A percentile compares a stretch with the other conserved stretches of the same genome.
phyloP scores from a whole-genome alignment of 2,329 filamentous ascomycete species.

The Claviceps maximensis region DNA sequence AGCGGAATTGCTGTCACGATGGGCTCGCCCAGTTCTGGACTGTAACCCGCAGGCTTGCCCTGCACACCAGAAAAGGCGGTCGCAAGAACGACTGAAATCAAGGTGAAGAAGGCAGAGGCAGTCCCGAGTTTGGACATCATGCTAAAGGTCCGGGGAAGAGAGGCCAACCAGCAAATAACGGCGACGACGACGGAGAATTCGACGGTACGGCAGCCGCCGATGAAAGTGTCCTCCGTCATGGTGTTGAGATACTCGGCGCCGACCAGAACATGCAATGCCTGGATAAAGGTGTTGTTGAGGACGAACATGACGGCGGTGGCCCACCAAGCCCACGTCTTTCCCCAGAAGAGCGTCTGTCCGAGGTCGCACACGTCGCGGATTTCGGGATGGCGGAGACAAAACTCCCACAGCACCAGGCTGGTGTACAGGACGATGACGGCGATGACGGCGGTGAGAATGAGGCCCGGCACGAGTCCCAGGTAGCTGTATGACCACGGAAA shows the following conservation, averaged over 20 bases:
- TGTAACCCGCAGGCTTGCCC: constrained; percentile 56
- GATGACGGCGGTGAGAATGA: constrained; percentile 71
- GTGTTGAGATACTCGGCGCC: constrained; percentile 85
- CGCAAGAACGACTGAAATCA: constrained; percentile 74
- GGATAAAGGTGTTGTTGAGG: constrained; percentile 87
- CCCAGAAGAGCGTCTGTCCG: constrained; percentile 90
- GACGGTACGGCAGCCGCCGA: constrained; percentile 59
- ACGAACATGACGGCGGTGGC: constrained; percentile 74
- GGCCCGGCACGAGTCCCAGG: constrained; percentile 68
- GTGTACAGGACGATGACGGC: constrained; percentile 76
- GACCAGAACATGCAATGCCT: constrained; percentile 68
- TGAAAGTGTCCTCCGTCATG: constrained; percentile 56
- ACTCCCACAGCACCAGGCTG: constrained; percentile 52
- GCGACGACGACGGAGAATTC: constrained; percentile 64
- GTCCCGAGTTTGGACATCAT: constrained; percentile 69
- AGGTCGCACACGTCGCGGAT: constrained; percentile 89
- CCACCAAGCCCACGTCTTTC: constrained; percentile 59
- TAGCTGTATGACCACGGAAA: constrained; percentile 89
- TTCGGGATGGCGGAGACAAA: constrained; percentile 81
- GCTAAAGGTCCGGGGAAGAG: constrained; percentile 73
- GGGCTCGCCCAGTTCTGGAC: constrained; percentile 44
- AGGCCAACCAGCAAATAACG: constrained; percentile 63
- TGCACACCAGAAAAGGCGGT: constrained; percentile 72
- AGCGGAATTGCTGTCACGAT: constrained; percentile 56
- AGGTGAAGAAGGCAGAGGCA: constrained; percentile 73